These are phyloP conservation scores for Trypanosoma theileri DNA, from an alignment of 208 protist genomes.

Conservation along the genomic window DNA sequence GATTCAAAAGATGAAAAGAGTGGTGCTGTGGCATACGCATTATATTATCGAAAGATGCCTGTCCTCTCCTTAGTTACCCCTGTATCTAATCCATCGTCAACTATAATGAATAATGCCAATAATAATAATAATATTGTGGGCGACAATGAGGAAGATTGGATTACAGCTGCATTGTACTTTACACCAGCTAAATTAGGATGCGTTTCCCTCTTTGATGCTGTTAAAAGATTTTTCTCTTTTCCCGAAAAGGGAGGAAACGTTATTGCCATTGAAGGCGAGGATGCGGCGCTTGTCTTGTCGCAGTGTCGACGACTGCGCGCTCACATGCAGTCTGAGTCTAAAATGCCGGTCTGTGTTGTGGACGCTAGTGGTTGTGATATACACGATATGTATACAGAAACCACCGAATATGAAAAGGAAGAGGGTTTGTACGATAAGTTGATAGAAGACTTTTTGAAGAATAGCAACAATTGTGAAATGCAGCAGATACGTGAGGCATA, in stretches of 20 bases:
- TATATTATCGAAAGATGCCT: constrained; percentile 67
- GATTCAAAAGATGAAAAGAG: constrained; percentile 24
- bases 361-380: constrained; percentile 24
- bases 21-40: constrained; percentile 60
- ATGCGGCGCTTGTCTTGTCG: not conserved
- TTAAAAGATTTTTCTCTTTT: constrained; percentile 46
- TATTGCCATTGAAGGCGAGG: constrained; percentile 15
- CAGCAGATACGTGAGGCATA: constrained; percentile 16
- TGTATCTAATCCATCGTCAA: constrained; percentile 20
- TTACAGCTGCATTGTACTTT: constrained; percentile 21
- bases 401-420: constrained; percentile 6
- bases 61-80: constrained; percentile 18
- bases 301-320: constrained; percentile 16
- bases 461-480: constrained; percentile 3
- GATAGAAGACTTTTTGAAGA: constrained; percentile 19
- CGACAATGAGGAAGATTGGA: constrained; percentile 15
- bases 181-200: constrained; percentile 1
- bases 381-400: not conserved
- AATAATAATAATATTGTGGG: not conserved
- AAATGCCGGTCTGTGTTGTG: constrained; percentile 7
- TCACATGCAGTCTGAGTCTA: constrained; percentile 7
- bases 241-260: constrained; percentile 25
- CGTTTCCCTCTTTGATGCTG: constrained; percentile 15
- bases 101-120: constrained; percentile 9
- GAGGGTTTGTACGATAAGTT: constrained; percentile 29